A percentile compares a stretch with the other conserved stretches of the same genome.
phyloP scores from a whole-genome alignment of 1,284 basidiomycete species.

The Cryptococcus maquisensis region DNA sequence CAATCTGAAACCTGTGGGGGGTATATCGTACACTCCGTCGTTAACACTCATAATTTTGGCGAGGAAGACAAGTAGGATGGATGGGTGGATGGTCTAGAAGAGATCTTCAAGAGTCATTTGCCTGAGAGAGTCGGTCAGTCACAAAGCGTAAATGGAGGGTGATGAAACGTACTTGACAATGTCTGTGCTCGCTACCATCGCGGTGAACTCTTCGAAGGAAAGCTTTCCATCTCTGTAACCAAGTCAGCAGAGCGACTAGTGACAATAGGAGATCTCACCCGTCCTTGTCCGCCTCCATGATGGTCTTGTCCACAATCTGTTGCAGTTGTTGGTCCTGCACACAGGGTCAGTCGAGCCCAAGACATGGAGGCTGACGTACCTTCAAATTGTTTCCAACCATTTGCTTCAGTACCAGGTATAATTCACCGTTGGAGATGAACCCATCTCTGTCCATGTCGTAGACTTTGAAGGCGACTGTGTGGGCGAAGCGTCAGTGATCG shows the following conservation, averaged over 20 bases:
- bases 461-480: constrained; percentile 89
- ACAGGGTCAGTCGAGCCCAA: background rate
- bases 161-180: constrained; percentile 41
- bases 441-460: constrained; percentile 98
- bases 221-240: constrained; percentile 77
- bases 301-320: constrained; percentile 99
- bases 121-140: constrained; percentile 51
- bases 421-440: constrained; percentile 96
- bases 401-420: constrained; percentile 98
- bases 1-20: background rate
- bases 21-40: constrained; percentile 1
- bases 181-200: constrained; percentile 92
- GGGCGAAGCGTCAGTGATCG: background rate
- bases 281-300: constrained; percentile 98
- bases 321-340: constrained; percentile 91
- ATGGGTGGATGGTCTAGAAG: constrained; percentile 53
- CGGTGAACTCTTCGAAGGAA: constrained; percentile 92
- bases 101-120: constrained; percentile 97
- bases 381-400: constrained; percentile 99
- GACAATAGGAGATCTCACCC: constrained; percentile 49
- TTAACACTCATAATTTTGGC: background rate
- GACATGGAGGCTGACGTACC: constrained; percentile 51
- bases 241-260: constrained; percentile 1
- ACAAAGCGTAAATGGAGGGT: background rate
- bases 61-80: background rate